Evolutionary conservation across 345 rosid genomes (phyloP).

Genomic region (Eucalyptus decipiens): DNA sequence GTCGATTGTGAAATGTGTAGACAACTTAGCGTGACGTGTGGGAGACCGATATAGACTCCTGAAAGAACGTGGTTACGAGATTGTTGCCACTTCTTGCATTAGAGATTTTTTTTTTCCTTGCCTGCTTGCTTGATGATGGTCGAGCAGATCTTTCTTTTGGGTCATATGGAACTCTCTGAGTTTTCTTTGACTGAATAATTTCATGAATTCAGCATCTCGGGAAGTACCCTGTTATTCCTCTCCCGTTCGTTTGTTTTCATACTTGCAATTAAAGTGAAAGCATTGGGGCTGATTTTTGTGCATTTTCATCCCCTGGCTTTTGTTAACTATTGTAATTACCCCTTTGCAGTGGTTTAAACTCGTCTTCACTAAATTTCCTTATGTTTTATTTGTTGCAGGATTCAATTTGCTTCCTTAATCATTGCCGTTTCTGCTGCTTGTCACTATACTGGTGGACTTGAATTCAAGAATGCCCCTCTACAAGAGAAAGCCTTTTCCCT

Average conservation of each 20-base stretch:
- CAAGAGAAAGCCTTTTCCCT: slow-evolving; percentile 52
- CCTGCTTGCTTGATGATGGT: not conserved
- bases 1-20: not conserved
- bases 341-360: not conserved
- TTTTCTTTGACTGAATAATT: not conserved
- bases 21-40: not conserved
- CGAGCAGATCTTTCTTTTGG: not conserved
- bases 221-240: not conserved
- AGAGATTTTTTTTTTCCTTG: not conserved
- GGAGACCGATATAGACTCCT: not conserved
- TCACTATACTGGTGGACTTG: not conserved
- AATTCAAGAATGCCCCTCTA: slow-evolving; percentile 58
- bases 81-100: not conserved
- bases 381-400: not conserved
- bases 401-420: not conserved
- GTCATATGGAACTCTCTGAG: not conserved
- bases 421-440: not conserved
- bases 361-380: not conserved
- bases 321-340: not conserved
- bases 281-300: not conserved
- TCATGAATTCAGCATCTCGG: not conserved
- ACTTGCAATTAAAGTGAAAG: not conserved
- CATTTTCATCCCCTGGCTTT: not conserved
- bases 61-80: not conserved
- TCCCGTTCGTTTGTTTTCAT: not conserved